A percentile compares a stretch with the other conserved stretches of the same genome.
These are phyloP conservation scores for Diaporthe capsici DNA, from an alignment of 2,329 filamentous ascomycete genomes.

Conservation along the genomic window DNA sequence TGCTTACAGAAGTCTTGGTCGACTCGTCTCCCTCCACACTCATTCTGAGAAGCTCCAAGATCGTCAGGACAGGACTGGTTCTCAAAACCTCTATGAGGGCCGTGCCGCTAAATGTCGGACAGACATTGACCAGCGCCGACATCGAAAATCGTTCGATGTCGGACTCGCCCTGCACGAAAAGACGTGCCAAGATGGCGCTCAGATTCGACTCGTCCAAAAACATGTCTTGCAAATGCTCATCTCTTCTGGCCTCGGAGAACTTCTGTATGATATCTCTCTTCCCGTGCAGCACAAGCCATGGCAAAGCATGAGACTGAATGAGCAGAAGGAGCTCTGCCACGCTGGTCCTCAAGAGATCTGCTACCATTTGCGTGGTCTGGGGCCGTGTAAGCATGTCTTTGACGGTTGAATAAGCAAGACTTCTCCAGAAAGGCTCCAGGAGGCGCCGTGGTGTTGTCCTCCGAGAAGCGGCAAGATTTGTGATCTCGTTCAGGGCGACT, in stretches of 20 bases:
- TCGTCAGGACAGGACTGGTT: conserved; percentile 80
- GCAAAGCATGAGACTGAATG: conserved; percentile 86
- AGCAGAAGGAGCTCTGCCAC: conserved; percentile 80
- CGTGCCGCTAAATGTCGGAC: conserved; percentile 76
- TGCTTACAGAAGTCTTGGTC: conserved; percentile 69
- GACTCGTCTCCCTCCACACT: conserved; percentile 77
- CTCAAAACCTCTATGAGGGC: conserved; percentile 79
- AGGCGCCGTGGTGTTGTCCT: conserved; percentile 75
- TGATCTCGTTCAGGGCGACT: conserved; percentile 86
- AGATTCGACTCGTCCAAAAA: conserved; percentile 71
- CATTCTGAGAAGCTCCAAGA: conserved; percentile 85
- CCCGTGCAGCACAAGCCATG: conserved; percentile 86
- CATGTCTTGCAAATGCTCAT: conserved; percentile 71
- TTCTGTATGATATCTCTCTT: conserved; percentile 83
- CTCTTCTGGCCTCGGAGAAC: conserved; percentile 83
- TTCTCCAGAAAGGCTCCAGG: conserved; percentile 91
- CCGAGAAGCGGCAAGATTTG: conserved; percentile 78
- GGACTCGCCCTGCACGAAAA: conserved; percentile 70
- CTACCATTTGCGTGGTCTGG: conserved; percentile 84
- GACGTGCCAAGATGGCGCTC: conserved; percentile 69
- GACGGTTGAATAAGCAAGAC: conserved; percentile 83
- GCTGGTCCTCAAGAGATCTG: conserved; percentile 83
- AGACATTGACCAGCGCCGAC: conserved; percentile 76
- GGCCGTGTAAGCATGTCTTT: conserved; percentile 86
- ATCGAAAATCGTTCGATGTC: conserved; percentile 77